phyloP scores from a whole-genome alignment of 139 green algal genomes.

The Auxenochlorella protothecoides region DNA sequence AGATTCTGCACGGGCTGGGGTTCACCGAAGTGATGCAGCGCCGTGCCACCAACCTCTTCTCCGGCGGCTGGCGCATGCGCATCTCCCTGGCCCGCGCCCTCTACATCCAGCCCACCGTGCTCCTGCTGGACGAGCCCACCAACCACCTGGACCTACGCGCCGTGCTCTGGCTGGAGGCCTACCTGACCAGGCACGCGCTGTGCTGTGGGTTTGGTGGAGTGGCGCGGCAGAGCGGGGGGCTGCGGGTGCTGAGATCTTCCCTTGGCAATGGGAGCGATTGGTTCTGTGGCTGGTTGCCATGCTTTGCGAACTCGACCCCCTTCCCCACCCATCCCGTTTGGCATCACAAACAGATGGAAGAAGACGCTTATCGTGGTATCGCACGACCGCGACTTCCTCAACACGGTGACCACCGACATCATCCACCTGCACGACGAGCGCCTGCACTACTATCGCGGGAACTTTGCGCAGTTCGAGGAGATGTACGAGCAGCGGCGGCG shows the following conservation, averaged over 20 bases:
- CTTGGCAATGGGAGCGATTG: too few species aligned
- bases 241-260: too few species aligned
- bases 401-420: slow-evolving; percentile 97
- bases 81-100: slow-evolving; percentile 96
- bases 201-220: too few species aligned
- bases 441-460: slow-evolving; percentile 85
- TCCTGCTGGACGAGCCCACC: slow-evolving; percentile 97
- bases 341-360: slow-evolving; percentile 72
- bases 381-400: slow-evolving; percentile 98
- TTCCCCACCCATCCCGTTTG: too few species aligned
- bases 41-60: slow-evolving; percentile 61
- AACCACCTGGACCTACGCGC: slow-evolving; percentile 97
- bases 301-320: too few species aligned
- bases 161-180: slow-evolving; percentile 81
- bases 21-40: slow-evolving; percentile 81
- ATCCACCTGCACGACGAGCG: slow-evolving; percentile 97
- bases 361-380: slow-evolving; percentile 98
- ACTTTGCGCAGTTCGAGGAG: slow-evolving; percentile 93
- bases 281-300: too few species aligned
- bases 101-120: slow-evolving; percentile 96
- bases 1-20: slow-evolving; percentile 95
- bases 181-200: slow-evolving; percentile 37
- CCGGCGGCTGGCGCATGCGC: slow-evolving; percentile 94
- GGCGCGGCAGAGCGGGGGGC: too few species aligned
- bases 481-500: slow-evolving; percentile 97